Base-by-base conservation (phyloP, 768 basidiomycete species). In the Suillus americanus region DNA sequence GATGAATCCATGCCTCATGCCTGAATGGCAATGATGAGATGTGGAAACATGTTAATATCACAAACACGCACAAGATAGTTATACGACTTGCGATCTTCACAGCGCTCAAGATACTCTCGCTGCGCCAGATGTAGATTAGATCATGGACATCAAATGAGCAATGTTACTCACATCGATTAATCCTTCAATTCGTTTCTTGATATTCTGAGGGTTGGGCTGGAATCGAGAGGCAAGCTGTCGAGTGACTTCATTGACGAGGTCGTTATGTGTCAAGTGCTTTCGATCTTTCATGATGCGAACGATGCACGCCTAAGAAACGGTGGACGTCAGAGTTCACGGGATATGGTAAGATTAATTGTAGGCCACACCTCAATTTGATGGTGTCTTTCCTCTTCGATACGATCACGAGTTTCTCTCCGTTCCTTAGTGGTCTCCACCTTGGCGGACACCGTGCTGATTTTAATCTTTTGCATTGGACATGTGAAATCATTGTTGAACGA, bases 241-340 rank as follows among this genome's bases (percentile, higher is more conserved):
- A 53, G 93, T 94, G 40, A 95, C 94, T 76, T 99, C 96, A 69
- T 89, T 91, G 65, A 98, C 82, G 16, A 99, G 84, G 63, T 95
- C 94, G 65, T 88, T 93, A 71, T 98, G 94, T 7, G 82, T 79
- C 88, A 99, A 89, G 62, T 86, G 85, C 74, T 98, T 98, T 62
- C 95, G 82, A 73, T 94, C 90, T 79, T 99, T 99, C 97, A 99
- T 99, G 35, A 98, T 89, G 38, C 97, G 89, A 30, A 99, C 97
- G 67, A 99, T 91, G 72, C 94, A 98, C 1, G 97, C 97, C 96
- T 99, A 66, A 3, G 56, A n/a, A 53, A 59, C 25, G 40, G 37
- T 9, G 3, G 46, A 50, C 18, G n/a, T 68, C 63, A 70, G 59
- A 57, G 43, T 65, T 25, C 20, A 55, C 40, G 48, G 5, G 50